Evolutionary conservation across 495 filamentous ascomycete species (phyloP).

Genomic region (Daldinia caldariorum): DNA sequence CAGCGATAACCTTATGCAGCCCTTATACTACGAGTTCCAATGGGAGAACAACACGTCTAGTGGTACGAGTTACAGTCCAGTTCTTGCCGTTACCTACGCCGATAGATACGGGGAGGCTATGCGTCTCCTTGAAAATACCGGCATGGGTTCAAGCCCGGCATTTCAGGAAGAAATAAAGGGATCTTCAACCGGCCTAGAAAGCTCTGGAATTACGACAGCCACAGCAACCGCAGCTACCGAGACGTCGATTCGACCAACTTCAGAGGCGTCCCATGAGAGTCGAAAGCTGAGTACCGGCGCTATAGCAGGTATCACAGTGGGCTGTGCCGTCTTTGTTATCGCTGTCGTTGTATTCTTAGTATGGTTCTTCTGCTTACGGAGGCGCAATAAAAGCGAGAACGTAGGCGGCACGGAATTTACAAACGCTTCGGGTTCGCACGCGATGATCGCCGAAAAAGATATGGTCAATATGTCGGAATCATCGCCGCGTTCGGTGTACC

Average conservation of each 20-base stretch:
- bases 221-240: slow-evolving; percentile 16
- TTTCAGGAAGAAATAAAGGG: background rate
- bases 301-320: slow-evolving; percentile 58
- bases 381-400: slow-evolving; percentile 12
- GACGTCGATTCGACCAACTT: background rate
- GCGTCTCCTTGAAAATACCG: background rate
- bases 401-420: slow-evolving; percentile 26
- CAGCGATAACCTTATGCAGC: slow-evolving; percentile 12
- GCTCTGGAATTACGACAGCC: background rate
- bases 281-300: slow-evolving; percentile 49
- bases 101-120: background rate
- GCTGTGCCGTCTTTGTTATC: slow-evolving; percentile 48
- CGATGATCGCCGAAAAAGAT: slow-evolving; percentile 57
- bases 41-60: slow-evolving; percentile 29
- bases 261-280: background rate
- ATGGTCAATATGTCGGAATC: slow-evolving; percentile 45
- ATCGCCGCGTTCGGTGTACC: slow-evolving; percentile 52
- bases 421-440: slow-evolving; percentile 33
- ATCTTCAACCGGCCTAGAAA: slow-evolving; percentile 1
- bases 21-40: slow-evolving; percentile 34
- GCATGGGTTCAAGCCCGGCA: slow-evolving; percentile 7
- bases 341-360: slow-evolving; percentile 45
- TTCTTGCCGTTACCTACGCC: slow-evolving; percentile 14
- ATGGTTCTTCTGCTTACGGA: slow-evolving; percentile 49
- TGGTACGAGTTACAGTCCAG: slow-evolving; percentile 30